A percentile compares a stretch with the other conserved stretches of the same genome.
These are phyloP conservation scores for Tulasnella sp. DNA, from an alignment of 768 basidiomycete species.

Conservation along the genomic window DNA sequence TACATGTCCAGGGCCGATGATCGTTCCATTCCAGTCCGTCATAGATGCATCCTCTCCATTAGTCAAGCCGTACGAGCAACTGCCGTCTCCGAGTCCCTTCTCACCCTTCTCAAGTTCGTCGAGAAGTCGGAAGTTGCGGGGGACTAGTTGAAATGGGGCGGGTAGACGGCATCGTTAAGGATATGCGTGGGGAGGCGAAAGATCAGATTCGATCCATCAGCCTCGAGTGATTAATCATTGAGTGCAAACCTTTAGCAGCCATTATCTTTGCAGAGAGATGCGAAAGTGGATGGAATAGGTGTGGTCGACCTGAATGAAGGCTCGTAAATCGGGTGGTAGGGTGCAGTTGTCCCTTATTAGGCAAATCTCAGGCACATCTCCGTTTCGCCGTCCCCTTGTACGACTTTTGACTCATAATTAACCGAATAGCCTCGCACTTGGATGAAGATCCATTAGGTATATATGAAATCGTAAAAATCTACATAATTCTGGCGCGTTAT, in stretches of 20 bases:
- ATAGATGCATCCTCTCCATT: slow-evolving; percentile 96
- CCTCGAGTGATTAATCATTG: neutral
- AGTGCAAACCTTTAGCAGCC: neutral
- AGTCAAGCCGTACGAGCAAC: slow-evolving; percentile 94
- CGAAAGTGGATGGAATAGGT: neutral
- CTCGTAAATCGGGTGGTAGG: neutral
- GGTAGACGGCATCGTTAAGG: neutral
- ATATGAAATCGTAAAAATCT: neutral
- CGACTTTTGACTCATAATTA: neutral
- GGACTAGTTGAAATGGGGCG: slow-evolving; percentile 51
- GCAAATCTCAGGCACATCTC: slow-evolving; percentile 9
- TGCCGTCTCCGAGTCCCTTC: slow-evolving; percentile 98
- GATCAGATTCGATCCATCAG: neutral
- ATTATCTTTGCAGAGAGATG: neutral
- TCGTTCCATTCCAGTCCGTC: slow-evolving; percentile 98
- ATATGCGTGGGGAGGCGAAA: neutral
- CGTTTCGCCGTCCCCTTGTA: neutral
- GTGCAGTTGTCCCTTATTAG: neutral
- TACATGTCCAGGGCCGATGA: slow-evolving; percentile 97
- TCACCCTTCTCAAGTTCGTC: slow-evolving; percentile 99
- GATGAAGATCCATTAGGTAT: neutral
- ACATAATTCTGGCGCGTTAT: neutral
- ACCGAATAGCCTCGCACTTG: neutral
- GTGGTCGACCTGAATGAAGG: neutral
- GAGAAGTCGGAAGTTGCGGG: slow-evolving; percentile 91